Conservation (phyloP, 352 stramenopile genomes). For the Globisporangium sylvaticum region DNA sequence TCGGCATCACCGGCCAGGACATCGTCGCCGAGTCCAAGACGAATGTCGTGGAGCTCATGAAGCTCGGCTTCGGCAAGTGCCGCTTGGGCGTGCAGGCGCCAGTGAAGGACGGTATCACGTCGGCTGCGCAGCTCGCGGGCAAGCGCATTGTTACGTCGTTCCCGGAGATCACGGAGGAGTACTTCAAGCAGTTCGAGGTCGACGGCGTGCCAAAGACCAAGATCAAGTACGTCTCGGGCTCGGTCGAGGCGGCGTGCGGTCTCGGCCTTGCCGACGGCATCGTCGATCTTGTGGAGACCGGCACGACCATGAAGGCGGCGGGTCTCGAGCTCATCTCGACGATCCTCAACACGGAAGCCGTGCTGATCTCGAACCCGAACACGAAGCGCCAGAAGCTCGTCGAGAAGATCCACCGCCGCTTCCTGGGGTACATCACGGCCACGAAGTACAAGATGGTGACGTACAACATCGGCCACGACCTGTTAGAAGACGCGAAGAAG, state of each 20-base stretch:
- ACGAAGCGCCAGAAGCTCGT: slow-evolving; percentile 66
- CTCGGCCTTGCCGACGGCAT: slow-evolving; percentile 97
- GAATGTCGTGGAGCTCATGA: slow-evolving; percentile 90
- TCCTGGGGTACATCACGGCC: slow-evolving; percentile 96
- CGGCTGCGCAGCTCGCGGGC: slow-evolving; percentile 83
- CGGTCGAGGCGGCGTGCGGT: slow-evolving; percentile 95
- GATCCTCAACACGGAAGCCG: slow-evolving; percentile 90
- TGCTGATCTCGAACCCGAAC: slow-evolving; percentile 90
- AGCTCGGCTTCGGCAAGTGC: slow-evolving; percentile 96
- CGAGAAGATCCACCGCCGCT: slow-evolving; percentile 88
- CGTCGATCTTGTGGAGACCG: slow-evolving; percentile 98
- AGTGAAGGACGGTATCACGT: slow-evolving; percentile 82
- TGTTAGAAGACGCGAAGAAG: slow-evolving; percentile 79
- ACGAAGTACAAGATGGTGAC: slow-evolving; percentile 97
- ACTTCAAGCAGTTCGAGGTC: slow-evolving; percentile 92
- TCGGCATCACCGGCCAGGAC: slow-evolving; percentile 97
- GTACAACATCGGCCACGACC: slow-evolving; percentile 94
- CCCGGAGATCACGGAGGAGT: slow-evolving; percentile 90
- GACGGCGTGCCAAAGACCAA: slow-evolving; percentile 55
- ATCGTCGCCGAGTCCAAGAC: slow-evolving; percentile 92
- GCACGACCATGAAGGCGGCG: slow-evolving; percentile 97
- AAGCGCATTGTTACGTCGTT: slow-evolving; percentile 98
- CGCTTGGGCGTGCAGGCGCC: slow-evolving; percentile 93
- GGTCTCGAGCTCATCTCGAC: slow-evolving; percentile 94
- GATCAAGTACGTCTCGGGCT: slow-evolving; percentile 97